Percentiles rank a stretch among this genome's conserved stretches.
Conservation (phyloP, 768 basidiomycete species). For the Cystofilobasidium macerans region DNA sequence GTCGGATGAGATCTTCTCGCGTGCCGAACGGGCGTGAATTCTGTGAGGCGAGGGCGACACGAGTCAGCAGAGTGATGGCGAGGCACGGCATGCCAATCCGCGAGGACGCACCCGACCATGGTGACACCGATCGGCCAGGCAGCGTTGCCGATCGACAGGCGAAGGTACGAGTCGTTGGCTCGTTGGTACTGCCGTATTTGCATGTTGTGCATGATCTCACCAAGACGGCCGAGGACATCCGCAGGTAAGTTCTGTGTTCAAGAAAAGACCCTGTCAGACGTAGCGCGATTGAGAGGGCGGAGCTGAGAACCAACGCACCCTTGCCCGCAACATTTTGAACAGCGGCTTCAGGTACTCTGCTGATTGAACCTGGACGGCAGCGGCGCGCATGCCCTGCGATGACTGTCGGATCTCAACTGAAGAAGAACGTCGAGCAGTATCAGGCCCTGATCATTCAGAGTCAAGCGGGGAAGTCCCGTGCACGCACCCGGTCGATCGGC, state of each 20-base stretch:
- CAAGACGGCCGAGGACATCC: slow-evolving; percentile 72
- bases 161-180: slow-evolving; percentile 94
- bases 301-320: slow-evolving; percentile 48
- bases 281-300: not conserved
- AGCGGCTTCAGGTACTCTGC: slow-evolving; percentile 94
- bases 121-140: slow-evolving; percentile 99
- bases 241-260: slow-evolving; percentile 54
- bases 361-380: slow-evolving; percentile 88
- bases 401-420: slow-evolving; percentile 75
- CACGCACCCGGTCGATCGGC: slow-evolving; percentile 77
- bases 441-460: not conserved
- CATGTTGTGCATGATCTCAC: slow-evolving; percentile 94
- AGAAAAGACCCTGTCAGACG: not conserved
- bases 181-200: slow-evolving; percentile 88
- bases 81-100: too few species aligned
- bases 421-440: not conserved
- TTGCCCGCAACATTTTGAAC: slow-evolving; percentile 76
- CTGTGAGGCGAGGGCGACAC: slow-evolving; percentile 39
- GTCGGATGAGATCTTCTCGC: slow-evolving; percentile 94
- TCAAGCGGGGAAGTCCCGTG: not conserved
- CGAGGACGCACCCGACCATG: slow-evolving; percentile 85
- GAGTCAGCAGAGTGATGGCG: not conserved
- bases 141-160: slow-evolving; percentile 93
- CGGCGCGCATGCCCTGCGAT: slow-evolving; percentile 83
- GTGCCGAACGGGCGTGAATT: slow-evolving; percentile 94